phyloP scores from a whole-genome alignment of 2,329 filamentous ascomycete genomes.

The Colletotrichum sp. region DNA sequence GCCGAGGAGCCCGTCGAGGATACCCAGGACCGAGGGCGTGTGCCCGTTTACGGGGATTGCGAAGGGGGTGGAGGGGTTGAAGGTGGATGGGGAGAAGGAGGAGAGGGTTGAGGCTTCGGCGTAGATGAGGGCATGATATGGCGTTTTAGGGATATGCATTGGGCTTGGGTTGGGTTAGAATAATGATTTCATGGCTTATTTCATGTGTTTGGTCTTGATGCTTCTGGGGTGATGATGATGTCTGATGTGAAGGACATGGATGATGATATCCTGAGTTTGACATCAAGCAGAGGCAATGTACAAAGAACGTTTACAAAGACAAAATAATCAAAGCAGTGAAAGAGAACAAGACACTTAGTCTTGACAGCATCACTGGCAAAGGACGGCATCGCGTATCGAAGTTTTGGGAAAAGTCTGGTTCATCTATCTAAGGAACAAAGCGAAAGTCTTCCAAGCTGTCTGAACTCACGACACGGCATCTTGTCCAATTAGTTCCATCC shows the following conservation, averaged over 20 bases:
- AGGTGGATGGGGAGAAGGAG: neutral
- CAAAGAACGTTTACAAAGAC: accelerated
- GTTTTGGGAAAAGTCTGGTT: neutral
- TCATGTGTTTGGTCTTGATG: neutral
- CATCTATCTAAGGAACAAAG: neutral
- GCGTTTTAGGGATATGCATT: neutral
- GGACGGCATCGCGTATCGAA: accelerated
- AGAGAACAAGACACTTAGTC: accelerated
- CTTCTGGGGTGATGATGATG: accelerated
- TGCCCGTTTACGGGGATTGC: conserved; percentile 31
- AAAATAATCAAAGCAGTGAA: neutral
- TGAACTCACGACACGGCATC: accelerated
- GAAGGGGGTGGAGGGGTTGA: neutral
- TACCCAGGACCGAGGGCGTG: conserved; percentile 18
- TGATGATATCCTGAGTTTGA: too few relatives aligned
- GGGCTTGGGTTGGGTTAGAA: neutral
- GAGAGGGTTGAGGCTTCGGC: neutral
- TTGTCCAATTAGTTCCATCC: neutral
- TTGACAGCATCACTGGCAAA: neutral
- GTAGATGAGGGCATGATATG: neutral
- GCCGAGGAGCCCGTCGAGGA: conserved; percentile 14
- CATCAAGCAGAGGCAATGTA: neutral
- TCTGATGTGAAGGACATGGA: too few relatives aligned
- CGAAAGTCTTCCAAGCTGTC: neutral
- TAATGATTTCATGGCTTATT: neutral